Evolutionary conservation across 2,329 filamentous ascomycete genomes (phyloP).

Genomic region (Paecilomyces variotii): DNA sequence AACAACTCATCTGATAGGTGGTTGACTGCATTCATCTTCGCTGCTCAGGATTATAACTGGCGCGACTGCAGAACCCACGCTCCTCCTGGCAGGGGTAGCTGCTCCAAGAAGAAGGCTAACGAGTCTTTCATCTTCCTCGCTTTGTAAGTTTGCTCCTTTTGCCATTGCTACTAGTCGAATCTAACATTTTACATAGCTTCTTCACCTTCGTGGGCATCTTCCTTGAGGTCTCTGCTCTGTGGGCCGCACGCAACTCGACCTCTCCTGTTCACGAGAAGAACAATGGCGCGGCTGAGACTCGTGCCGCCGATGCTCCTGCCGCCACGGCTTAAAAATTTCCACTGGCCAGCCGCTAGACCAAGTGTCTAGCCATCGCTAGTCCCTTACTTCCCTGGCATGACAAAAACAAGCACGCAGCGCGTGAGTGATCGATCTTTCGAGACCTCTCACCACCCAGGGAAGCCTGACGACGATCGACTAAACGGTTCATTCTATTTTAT

Average conservation of each 20-base stretch:
- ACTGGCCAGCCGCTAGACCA: neutral
- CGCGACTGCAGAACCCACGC: conserved; percentile 21
- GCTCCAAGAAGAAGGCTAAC: conserved; percentile 32
- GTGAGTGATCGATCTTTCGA: too few relatives aligned
- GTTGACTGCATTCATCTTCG: conserved; percentile 43
- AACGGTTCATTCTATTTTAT: too few relatives aligned
- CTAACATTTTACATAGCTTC: conserved; percentile 20
- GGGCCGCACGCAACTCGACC: conserved; percentile 19
- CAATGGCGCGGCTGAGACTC: neutral
- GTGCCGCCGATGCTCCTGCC: conserved; percentile 18
- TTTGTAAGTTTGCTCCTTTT: conserved; percentile 28
- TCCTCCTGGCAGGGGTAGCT: conserved; percentile 23
- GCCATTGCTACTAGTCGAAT: neutral
- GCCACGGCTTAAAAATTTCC: neutral
- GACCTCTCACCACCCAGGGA: neutral
- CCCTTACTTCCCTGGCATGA: neutral
- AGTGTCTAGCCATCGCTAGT: neutral
- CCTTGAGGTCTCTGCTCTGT: conserved; percentile 29
- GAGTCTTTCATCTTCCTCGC: conserved; percentile 39
- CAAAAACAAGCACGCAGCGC: neutral
- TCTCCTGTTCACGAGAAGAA: conserved; percentile 5
- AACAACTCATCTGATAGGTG: conserved; percentile 21
- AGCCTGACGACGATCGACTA: too few relatives aligned
- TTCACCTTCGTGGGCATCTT: conserved; percentile 33
- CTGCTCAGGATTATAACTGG: conserved; percentile 37